Evolutionary conservation across 2,329 filamentous ascomycete genomes (phyloP).

Genomic region (Neoscytalidium dimidiatum): DNA sequence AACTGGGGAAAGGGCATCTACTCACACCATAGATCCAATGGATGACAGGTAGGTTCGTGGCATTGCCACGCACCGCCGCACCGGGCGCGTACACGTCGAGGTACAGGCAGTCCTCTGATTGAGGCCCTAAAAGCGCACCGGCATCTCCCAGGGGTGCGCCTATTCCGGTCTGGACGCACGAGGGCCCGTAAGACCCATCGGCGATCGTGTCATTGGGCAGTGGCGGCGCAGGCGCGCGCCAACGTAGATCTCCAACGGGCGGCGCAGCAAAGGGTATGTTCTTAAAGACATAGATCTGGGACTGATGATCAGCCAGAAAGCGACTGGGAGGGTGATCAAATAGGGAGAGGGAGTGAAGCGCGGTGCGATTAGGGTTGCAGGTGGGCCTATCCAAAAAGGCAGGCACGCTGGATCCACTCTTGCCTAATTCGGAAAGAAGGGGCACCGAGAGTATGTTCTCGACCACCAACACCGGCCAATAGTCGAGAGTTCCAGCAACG

Average conservation of each 20-base stretch:
- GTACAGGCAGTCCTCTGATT: slow-evolving; percentile 51
- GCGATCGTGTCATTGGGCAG: neutral
- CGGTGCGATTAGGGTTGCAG: neutral
- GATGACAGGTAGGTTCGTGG: slow-evolving; percentile 44
- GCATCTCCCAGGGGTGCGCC: neutral
- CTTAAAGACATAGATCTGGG: slow-evolving; percentile 38
- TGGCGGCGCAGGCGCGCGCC: slow-evolving; percentile 42
- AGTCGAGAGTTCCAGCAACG: no score
- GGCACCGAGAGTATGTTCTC: neutral
- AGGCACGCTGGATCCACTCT: neutral
- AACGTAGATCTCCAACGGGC: slow-evolving; percentile 43
- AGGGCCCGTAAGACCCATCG: neutral
- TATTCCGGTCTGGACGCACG: neutral
- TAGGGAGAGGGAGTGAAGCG: neutral
- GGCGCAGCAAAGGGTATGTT: slow-evolving; percentile 49
- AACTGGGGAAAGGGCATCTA: slow-evolving; percentile 31
- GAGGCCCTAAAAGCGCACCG: neutral
- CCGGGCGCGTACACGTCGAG: slow-evolving; percentile 52
- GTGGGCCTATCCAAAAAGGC: neutral
- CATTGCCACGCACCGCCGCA: slow-evolving; percentile 41
- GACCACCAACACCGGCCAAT: no score
- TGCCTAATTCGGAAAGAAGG: slow-evolving; percentile 1
- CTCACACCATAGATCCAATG: slow-evolving; percentile 43
- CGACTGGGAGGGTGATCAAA: neutral
- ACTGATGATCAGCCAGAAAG: neutral